phyloP scores from a whole-genome alignment of 2,329 filamentous ascomycete species.

The Colletotrichum neosansevieriae region DNA sequence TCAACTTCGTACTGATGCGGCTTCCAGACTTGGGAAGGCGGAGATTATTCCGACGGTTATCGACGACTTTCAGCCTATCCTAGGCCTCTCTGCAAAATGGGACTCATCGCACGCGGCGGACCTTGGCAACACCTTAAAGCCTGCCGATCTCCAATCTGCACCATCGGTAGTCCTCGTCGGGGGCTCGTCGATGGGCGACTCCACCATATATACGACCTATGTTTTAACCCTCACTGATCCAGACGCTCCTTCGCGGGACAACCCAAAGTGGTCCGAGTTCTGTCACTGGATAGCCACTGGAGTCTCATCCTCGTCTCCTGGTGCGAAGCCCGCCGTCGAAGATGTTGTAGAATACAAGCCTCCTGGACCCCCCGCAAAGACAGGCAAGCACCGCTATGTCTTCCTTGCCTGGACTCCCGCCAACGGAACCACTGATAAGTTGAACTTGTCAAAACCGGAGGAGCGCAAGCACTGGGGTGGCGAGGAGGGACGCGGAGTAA shows the following conservation, averaged over 20 bases:
- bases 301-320: conserved; percentile 39
- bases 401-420: conserved; percentile 54
- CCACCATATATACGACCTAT: conserved; percentile 44
- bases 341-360: conserved; percentile 56
- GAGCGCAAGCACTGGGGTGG: conserved; percentile 57
- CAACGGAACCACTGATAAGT: conserved; percentile 53
- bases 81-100: conserved; percentile 38
- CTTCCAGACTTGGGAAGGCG: conserved; percentile 31
- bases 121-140: conserved; percentile 39
- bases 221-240: conserved; percentile 55
- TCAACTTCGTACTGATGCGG: conserved; percentile 3
- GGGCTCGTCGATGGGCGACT: conserved; percentile 36
- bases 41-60: conserved; percentile 40
- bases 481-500: conserved; percentile 51
- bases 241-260: conserved; percentile 55
- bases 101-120: conserved; percentile 29
- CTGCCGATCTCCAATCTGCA: conserved; percentile 32
- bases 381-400: conserved; percentile 58
- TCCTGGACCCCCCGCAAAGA: conserved; percentile 55
- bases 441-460: conserved; percentile 51
- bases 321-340: conserved; percentile 44
- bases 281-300: conserved; percentile 59
- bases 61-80: conserved; percentile 40
- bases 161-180: conserved; percentile 31
- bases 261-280: conserved; percentile 59